phyloP scores from a whole-genome alignment of 495 filamentous ascomycete genomes.

The Extremus antarcticus region DNA sequence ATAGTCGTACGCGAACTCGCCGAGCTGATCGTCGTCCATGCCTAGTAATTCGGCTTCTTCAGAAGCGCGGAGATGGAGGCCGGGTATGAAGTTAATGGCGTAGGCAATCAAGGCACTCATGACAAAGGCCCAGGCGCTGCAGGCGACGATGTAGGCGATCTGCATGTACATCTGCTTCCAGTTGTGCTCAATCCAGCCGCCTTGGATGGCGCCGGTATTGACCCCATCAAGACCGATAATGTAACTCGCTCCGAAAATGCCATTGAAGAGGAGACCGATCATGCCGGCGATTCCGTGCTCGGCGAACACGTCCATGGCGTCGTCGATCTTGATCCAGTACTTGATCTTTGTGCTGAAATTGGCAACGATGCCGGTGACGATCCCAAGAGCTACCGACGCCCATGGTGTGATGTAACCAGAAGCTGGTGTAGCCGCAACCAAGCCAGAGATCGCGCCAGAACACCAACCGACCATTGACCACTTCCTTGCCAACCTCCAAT shows the following conservation, averaged over 20 bases:
- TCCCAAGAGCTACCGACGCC: conserved; percentile 74
- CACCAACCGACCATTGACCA: conserved; percentile 99
- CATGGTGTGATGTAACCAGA: conserved; percentile 65
- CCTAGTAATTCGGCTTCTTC: conserved; percentile 96
- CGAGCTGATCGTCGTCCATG: conserved; percentile 98
- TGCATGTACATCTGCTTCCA: conserved; percentile 86
- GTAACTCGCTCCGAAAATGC: conserved; percentile 73
- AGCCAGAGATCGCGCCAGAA: conserved; percentile 54
- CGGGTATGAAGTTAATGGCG: conserved; percentile 75
- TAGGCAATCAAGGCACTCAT: conserved; percentile 76
- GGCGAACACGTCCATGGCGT: conserved; percentile 95
- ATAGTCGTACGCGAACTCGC: conserved; percentile 98
- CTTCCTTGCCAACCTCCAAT: conserved; percentile 89
- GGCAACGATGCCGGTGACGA: conserved; percentile 74
- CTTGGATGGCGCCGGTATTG: conserved; percentile 59
- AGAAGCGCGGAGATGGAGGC: conserved; percentile 79
- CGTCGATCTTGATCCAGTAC: conserved; percentile 89
- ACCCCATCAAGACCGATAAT: conserved; percentile 92
- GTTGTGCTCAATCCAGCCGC: conserved; percentile 83
- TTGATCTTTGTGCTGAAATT: conserved; percentile 98
- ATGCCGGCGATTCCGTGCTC: conserved; percentile 95
- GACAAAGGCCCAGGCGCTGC: conserved; percentile 66
- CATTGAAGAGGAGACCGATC: conserved; percentile 87
- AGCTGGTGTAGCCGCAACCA: conserved; percentile 40
- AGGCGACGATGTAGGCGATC: conserved; percentile 75